phyloP scores from a whole-genome alignment of 2,329 filamentous ascomycete species.

The Pseudogymnoascus pannorum region DNA sequence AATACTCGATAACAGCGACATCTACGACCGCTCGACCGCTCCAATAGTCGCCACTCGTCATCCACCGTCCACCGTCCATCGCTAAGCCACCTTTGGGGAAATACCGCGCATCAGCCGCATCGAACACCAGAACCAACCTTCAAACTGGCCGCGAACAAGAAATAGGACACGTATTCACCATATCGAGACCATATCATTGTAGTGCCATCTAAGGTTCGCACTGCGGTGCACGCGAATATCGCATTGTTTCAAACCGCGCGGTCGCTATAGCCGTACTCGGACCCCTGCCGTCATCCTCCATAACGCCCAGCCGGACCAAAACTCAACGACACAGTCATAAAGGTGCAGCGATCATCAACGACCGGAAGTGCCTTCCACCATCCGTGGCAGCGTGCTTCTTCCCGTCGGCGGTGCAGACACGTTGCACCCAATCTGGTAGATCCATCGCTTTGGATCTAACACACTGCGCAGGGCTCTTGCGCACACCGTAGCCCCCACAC shows the following conservation, averaged over 20 bases:
- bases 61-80: no score
- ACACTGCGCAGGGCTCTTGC: not conserved
- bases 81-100: not conserved
- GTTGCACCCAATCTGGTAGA: slow-evolving; percentile 5
- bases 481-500: slow-evolving; percentile 5
- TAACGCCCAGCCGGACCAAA: not conserved
- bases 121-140: not conserved
- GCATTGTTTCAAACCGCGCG: slow-evolving; percentile 6
- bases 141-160: not conserved
- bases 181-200: not conserved
- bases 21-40: not conserved
- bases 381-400: slow-evolving; percentile 6
- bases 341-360: not conserved
- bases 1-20: slow-evolving; percentile 1
- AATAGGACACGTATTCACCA: not conserved
- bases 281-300: slow-evolving; percentile 8
- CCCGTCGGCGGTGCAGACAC: slow-evolving; percentile 1
- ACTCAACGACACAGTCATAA: not conserved
- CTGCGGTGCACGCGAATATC: slow-evolving; percentile 7
- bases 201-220: not conserved
- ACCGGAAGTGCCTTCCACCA: slow-evolving; percentile 4
- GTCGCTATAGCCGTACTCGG: slow-evolving; percentile 5
- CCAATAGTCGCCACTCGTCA: slow-evolving; percentile 5
- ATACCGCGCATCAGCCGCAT: slow-evolving; percentile 6
- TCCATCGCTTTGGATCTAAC: slow-evolving; percentile 5